Evolutionary conservation across 176 grass and related monocot genomes (phyloP), one percentile per base, ranked within the genome.

Genomic region (Ampelocalamus luodianensis): DNA sequence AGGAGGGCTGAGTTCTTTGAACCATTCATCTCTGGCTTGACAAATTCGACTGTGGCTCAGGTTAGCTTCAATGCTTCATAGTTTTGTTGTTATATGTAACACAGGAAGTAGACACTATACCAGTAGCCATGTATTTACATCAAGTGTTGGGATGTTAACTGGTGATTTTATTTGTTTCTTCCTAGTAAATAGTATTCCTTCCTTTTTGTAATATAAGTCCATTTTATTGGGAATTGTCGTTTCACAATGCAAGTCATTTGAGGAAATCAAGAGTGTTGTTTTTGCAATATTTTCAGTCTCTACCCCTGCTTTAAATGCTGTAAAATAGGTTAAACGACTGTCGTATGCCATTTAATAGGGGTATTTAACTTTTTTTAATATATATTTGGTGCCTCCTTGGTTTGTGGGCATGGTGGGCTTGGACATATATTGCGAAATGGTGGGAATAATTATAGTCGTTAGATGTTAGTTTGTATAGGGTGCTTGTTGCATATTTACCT

Each of bases 1-100:
- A 94, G 83, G 61, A 90, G 93, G 78, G 82, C 93, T 38, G 93
- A 99, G 34, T 99, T 96, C 84, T 99, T 96, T 76, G 88, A 92
- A 71, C 96, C 96, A 84, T 99, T 96, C 83, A 85, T 99, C 82
- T 83, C 88, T 61, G 96, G 89, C 48, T 85, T 95, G 82, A 88
- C 87, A 87, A 85, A 87, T 86, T 87, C 78, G 6, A 88, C 88
- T 44, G 88, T 99, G 27, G 69, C 27, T 86, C 83, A 99, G 96
- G 96, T 99, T 66, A 76, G 78, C 13, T 48, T 45, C 10, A 45
- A 3, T 11, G 43, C 10, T 45, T 77, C 60, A 45, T 89, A 40
- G 44, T 44, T 68, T 9, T 22, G 1, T 50, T 68, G 9, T 82
- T 65, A 44, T 54, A 14, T 88, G 65, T 45, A 87, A 13, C 29